Base-by-base conservation (phyloP, 1,284 basidiomycete genomes). In the Sphaerobolus stellatus region DNA sequence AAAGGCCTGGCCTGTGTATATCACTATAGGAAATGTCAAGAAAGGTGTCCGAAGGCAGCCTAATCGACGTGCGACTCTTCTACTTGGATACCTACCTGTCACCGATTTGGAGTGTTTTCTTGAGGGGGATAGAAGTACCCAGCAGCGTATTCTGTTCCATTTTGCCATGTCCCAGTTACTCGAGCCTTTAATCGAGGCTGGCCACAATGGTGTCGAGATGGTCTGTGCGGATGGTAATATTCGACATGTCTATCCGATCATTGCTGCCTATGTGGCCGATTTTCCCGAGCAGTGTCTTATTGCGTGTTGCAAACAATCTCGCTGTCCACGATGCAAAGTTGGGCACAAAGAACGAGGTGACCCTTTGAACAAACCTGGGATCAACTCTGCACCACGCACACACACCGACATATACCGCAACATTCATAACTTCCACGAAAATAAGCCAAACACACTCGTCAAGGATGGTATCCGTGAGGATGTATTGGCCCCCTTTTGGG, bases 51-150 rank as follows among this genome's bases (percentile, higher is more conserved):
- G 62, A 0, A 41, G 50, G 3, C 22, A 54, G 14, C 59, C 62
- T 1, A 59, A 55, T 0, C 20, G 22, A 1, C 56, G 55, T 3
- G 61, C 58, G 1, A 65, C 57, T 4, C 53, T 76, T 2, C 64
- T 79, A 0, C 41, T 79, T 5, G 75, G 68, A 0, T 78, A 78
- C 58, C 54, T 78, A 9, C 72, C 75, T 1, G 69, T 71, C 0
- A 41, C 60, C 1, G 75, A 77, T 51, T 64, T 78, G 0, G 66
- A 72, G 3, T 69, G 69, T 56, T 73, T 71, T 56, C 13, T 64
- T 0, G 52, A 67, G 16, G 51, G 48, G 13, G 57, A 62, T 0
- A 62, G 62, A 0, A n/a, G 55, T 5, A 18, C 38, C 27, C 20
- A 40, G 50, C 38, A 41, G 46, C 29, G 22, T 46, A 4, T 22